Conservation (phyloP, 2,329 filamentous ascomycete species). For the Hypoxylon sp. region DNA sequence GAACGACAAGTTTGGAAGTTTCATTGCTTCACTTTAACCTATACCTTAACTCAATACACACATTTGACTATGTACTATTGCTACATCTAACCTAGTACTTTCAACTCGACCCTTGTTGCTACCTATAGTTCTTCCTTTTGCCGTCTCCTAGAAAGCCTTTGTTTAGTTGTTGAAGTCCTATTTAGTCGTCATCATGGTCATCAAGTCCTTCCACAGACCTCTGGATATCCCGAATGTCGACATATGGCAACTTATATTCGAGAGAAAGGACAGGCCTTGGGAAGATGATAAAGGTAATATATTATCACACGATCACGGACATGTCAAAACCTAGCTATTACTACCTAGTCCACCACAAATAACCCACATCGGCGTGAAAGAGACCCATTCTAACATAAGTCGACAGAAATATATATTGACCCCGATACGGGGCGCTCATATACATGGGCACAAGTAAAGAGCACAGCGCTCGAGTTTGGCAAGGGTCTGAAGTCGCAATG, state of each 20-base stretch:
- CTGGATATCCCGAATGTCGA: conserved; percentile 82
- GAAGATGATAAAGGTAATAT: conserved; percentile 79
- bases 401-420: conserved; percentile 71
- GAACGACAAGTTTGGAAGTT: conserved; percentile 3
- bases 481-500: conserved; percentile 81
- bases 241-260: conserved; percentile 84
- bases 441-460: conserved; percentile 77
- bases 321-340: background rate
- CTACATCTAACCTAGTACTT: background rate
- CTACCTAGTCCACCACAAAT: background rate
- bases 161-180: background rate
- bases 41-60: background rate
- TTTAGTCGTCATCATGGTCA: conserved; percentile 71
- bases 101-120: background rate
- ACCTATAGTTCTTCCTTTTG: background rate
- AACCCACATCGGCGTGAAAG: background rate
- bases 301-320: background rate
- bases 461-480: conserved; percentile 80
- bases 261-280: conserved; percentile 74
- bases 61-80: background rate
- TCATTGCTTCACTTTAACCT: background rate
- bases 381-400: conserved; percentile 13
- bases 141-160: background rate
- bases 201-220: conserved; percentile 74
- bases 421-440: conserved; percentile 77